Evolutionary conservation across 225 moss, liverwort and hornwort species (phyloP), one percentile per base, ranked within the genome.

Genomic region (Physcomitrium patens): DNA sequence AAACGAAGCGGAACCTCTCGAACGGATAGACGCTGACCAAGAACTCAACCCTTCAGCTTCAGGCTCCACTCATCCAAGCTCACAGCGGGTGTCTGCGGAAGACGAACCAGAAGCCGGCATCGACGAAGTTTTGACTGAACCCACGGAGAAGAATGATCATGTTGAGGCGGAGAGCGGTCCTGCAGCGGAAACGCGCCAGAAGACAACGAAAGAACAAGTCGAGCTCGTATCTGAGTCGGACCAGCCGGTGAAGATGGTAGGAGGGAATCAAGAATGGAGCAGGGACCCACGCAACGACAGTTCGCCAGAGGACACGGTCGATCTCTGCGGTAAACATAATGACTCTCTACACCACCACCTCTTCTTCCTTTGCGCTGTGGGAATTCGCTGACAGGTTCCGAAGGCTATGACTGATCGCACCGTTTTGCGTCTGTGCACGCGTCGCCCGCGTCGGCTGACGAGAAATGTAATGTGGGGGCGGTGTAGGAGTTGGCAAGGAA

Each of bases 401-500:
- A 3, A 8, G 49, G 43, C 1, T 19, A 8, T 11, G 11, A 0
- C 13, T 41, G 9, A 20, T 12, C 31, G 16, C 42, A 57, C n/a
- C 28, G 5, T 37, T 4, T 4, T 4, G 31, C 31, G 4, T 37
- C 31, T 37, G 31, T 37, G 31, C 31, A 37, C 7, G 31, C 31
- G 2, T 37, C 31, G 31, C 7, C 5, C 31, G 31, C 31, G 31
- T 37, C 31, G 31, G 49, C n/a, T 65, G 51, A 65, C 20, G 23
- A 19, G 51, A 24, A 1, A 18, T 15, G 9, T 24, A 7, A 1
- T 55, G 0, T 19, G 28, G 23, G 23, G 43, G n/a, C 31, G 2
- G 13, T 77, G 16, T 1, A 81, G 80, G 23, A 1, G 68, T 37
- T 5, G 60, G 78, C 46, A 82, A 75, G 4, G 82, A 82, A 67